Evolutionary conservation across 345 rosid genomes (phyloP), one percentile per base, ranked within the genome.

Genomic region (Rhodamnia rubescens): DNA sequence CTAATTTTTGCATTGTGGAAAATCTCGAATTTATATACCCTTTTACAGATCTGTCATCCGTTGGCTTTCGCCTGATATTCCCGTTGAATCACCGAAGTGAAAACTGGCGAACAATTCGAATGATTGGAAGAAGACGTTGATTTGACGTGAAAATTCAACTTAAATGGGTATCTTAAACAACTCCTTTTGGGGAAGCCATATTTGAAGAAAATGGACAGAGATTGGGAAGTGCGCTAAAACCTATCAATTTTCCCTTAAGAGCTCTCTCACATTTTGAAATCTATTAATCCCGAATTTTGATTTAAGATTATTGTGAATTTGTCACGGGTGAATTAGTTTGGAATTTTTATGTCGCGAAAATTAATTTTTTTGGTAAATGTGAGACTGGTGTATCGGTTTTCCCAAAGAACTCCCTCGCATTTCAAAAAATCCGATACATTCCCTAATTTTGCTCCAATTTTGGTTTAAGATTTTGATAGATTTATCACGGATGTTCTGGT

Each of bases 41-140:
- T 1, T 1, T 29, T 64, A 8, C 3, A 64, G 29, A 64, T 20
- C 5, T 7, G 4, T 0, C 6, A 32, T 32, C 40, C 0, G 0
- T 69, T 32, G 18, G 1, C 44, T 32, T 32, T 11, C 3, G 0
- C 8, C 11, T 12, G 18, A 18, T 69, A 32, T 69, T 2, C 12
- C 13, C 3, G 2, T 69, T 9, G 1, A 69, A 69, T 69, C 5
- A 0, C 4, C 32, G 24, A 69, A 2, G 24, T 69, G 78, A 4
- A 32, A 69, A 15, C 8, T 69, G 44, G 13, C 6, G 6, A 69
- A 32, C 78, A 4, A 64, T 14, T 64, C 2, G 44, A 32, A 69
- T 69, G 78, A 32, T 32, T 18, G 78, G 78, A 69, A 8, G 24
- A 69, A 69, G 78, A 32, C 13, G 11, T 18, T 11, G 78, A 69